Evolutionary conservation across 2,329 filamentous ascomycete species (phyloP), one percentile per base, ranked within the genome.

Genomic region (Apiospora arundinis): DNA sequence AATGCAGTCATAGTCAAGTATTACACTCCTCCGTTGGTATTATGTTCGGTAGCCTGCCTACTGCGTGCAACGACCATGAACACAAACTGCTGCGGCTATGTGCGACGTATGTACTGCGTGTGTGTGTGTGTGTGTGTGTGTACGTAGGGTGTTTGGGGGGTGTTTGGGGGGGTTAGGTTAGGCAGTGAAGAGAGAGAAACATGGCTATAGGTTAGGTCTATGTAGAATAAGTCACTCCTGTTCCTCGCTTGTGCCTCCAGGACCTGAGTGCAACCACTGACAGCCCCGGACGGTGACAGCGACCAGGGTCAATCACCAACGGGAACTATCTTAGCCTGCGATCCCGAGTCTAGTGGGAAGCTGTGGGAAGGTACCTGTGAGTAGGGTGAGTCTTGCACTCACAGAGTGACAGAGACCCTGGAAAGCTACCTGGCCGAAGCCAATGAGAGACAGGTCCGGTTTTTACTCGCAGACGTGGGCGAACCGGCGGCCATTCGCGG

Each of bases 241-340:
- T 60, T 28, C 25, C 23, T 60, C 49, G 52, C 25, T 60, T 60
- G 52, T 60, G 25, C 46, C 49, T 45, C 52, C 42, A 28, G 60
- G 25, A n/a, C 46, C 42, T 44, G 49, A 60, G 40, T 68, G 65
- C 70, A 48, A 52, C 70, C 70, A 71, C 28, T 71, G 42, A 48
- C 66, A 23, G 46, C 25, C 16, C n/a, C 48, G 14, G 49, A 48
- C 23, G 25, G n/a, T 18, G 40, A 63, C 49, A 25, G 42, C 18
- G 48, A 68, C 70, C n/a, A 14, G 65, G 48, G 25, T 28, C 37
- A 63, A 48, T 67, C 70, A 71, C 70, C 70, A 71, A 66, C 67
- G 67, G 70, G 70, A 71, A 69, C 70, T 71, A 67, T 46, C 66
- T 46, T 65, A 63, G 56, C 28, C 56, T 63, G 56, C 56, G 56